Evolutionary conservation across 164 flowering plant genomes (phyloP).

Genomic region (Macadamia integrifolia): DNA sequence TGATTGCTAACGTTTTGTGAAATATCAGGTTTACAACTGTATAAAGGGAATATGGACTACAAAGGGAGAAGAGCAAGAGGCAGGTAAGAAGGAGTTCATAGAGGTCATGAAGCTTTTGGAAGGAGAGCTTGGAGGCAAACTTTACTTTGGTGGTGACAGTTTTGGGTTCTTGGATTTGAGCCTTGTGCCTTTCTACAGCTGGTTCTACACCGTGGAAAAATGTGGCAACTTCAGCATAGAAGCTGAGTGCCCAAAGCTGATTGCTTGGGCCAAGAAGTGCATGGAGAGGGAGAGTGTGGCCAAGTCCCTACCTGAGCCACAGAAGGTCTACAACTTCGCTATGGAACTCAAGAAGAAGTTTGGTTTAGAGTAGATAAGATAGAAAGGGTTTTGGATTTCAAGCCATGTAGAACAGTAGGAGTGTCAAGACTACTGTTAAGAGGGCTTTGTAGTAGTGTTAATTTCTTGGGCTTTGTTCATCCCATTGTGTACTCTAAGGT

Average conservation of each 20-base stretch:
- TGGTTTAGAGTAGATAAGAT: too few species aligned
- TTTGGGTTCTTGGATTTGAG: constrained; percentile 8
- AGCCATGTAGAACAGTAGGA: too few species aligned
- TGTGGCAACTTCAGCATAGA: constrained; percentile 11
- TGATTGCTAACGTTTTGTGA: too few species aligned
- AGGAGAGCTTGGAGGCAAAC: constrained; percentile 7
- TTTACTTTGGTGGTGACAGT: too few species aligned
- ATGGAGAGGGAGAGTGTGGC: constrained; percentile 11
- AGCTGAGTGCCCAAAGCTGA: constrained; percentile 9
- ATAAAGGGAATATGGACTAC: constrained; percentile 1
- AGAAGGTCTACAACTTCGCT: neutral
- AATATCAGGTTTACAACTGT: too few species aligned
- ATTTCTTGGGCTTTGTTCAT: too few species aligned
- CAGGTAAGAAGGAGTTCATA: constrained; percentile 8
- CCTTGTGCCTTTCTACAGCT: neutral
- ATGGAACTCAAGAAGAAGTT: too few species aligned
- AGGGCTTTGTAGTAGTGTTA: too few species aligned
- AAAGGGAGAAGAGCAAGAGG: constrained; percentile 8
- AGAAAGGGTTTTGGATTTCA: too few species aligned
- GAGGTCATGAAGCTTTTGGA: constrained; percentile 7
- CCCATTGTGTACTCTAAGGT: too few species aligned
- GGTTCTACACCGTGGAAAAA: neutral
- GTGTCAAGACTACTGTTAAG: too few species aligned
- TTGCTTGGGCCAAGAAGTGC: constrained; percentile 11
- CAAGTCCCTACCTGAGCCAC: constrained; percentile 7